Evolutionary conservation across 345 rosid species (phyloP).

Genomic region (Populus simonii): DNA sequence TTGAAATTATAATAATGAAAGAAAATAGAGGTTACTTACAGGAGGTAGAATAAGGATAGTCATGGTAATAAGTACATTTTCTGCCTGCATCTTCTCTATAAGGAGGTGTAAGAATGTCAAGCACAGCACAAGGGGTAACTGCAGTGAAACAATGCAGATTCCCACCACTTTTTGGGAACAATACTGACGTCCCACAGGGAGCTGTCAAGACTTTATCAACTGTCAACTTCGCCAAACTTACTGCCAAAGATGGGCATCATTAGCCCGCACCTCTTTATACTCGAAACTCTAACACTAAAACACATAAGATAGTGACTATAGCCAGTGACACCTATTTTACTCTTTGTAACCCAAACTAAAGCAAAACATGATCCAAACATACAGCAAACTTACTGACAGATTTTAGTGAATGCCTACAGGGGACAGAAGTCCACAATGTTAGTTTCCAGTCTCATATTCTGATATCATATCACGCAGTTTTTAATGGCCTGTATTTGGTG

Average conservation of each 20-base stretch:
- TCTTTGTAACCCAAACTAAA: neutral
- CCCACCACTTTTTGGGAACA: constrained; percentile 80
- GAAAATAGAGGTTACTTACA: constrained; percentile 36
- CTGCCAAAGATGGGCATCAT: constrained; percentile 40
- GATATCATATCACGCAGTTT: neutral
- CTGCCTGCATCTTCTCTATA: constrained; percentile 73
- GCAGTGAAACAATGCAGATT: constrained; percentile 95
- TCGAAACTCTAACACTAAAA: neutral
- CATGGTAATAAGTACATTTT: constrained; percentile 75
- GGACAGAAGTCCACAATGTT: neutral
- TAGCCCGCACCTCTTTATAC: neutral
- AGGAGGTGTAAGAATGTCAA: constrained; percentile 89
- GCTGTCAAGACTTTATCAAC: constrained; percentile 66
- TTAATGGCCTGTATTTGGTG: neutral
- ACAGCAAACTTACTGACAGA: neutral
- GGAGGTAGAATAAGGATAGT: constrained; percentile 63
- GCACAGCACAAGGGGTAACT: constrained; percentile 81
- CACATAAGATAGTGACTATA: neutral
- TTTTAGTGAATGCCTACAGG: neutral
- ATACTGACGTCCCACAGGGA: constrained; percentile 58
- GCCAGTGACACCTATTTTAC: neutral
- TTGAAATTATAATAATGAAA: neutral
- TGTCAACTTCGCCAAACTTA: constrained; percentile 59
- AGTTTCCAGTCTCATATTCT: neutral
- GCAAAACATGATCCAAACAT: neutral